These are phyloP conservation scores for Parastagonospora avenae DNA, from an alignment of 2,329 filamentous ascomycete genomes.

Conservation along the genomic window DNA sequence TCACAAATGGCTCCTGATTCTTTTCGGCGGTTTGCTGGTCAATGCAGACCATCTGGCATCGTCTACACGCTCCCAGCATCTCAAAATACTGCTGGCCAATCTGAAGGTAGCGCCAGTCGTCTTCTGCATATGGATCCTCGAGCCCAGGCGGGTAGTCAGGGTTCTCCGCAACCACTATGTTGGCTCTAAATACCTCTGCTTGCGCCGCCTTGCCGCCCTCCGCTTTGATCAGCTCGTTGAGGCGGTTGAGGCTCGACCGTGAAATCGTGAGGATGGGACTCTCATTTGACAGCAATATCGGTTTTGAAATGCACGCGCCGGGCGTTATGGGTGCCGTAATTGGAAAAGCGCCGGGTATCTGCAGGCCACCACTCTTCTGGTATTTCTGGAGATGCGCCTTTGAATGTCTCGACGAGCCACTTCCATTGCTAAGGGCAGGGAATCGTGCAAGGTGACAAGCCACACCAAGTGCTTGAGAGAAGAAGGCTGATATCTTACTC, in stretches of 20 bases:
- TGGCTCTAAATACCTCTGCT: slow-evolving; percentile 82
- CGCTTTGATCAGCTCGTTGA: slow-evolving; percentile 74
- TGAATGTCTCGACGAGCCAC: slow-evolving; percentile 66
- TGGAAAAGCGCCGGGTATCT: slow-evolving; percentile 62
- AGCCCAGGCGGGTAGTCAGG: slow-evolving; percentile 48
- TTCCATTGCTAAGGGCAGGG: slow-evolving; percentile 62
- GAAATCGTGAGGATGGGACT: slow-evolving; percentile 89
- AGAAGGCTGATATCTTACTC: slow-evolving; percentile 72
- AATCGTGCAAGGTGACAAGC: slow-evolving; percentile 86
- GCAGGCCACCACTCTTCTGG: slow-evolving; percentile 30
- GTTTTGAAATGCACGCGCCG: slow-evolving; percentile 58
- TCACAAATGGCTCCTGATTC: slow-evolving; percentile 85
- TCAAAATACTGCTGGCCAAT: slow-evolving; percentile 71
- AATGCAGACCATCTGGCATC: slow-evolving; percentile 96
- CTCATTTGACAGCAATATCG: slow-evolving; percentile 87
- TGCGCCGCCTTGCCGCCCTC: slow-evolving; percentile 68
- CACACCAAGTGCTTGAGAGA: slow-evolving; percentile 74
- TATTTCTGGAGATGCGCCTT: slow-evolving; percentile 70
- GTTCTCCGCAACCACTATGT: slow-evolving; percentile 72
- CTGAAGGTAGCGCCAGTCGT: slow-evolving; percentile 71
- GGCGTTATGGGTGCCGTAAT: slow-evolving; percentile 47
- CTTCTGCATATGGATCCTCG: slow-evolving; percentile 75
- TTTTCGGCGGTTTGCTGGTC: slow-evolving; percentile 81
- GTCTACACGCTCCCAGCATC: slow-evolving; percentile 80
- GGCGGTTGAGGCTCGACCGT: slow-evolving; percentile 73